A percentile compares a stretch with the other conserved stretches of the same genome.
These are phyloP conservation scores for Hymenoscyphus salicellus DNA, from an alignment of 2,329 filamentous ascomycete genomes.

Conservation along the genomic window DNA sequence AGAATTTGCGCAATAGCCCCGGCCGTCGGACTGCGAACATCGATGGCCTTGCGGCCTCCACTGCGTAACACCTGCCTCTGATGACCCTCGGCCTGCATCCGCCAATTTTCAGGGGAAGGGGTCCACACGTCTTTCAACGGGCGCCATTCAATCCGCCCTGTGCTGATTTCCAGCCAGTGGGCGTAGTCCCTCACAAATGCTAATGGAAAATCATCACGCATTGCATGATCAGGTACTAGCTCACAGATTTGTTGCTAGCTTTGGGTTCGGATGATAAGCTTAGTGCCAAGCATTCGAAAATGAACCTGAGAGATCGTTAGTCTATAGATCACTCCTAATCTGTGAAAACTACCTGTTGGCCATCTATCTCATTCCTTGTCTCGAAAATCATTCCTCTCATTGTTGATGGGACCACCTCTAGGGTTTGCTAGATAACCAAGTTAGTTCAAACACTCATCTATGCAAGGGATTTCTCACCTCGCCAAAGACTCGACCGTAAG, in stretches of 20 bases:
- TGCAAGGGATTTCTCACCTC: constrained; percentile 10
- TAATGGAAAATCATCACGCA: constrained; percentile 18
- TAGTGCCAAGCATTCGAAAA: constrained; percentile 27
- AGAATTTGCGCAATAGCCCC: constrained; percentile 36
- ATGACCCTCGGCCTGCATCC: constrained; percentile 8
- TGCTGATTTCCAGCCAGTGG: constrained; percentile 17
- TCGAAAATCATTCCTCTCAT: constrained; percentile 39
- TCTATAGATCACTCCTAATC: not conserved
- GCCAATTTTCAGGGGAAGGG: constrained; percentile 31
- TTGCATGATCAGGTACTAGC: constrained; percentile 13
- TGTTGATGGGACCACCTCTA: constrained; percentile 38
- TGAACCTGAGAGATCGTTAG: constrained; percentile 34
- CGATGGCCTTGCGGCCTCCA: constrained; percentile 33
- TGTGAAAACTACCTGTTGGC: constrained; percentile 30
- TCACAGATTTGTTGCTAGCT: constrained; percentile 15
- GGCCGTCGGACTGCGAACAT: constrained; percentile 38
- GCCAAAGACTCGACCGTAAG: constrained; percentile 23
- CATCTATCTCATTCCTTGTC: constrained; percentile 29
- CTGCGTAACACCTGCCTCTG: constrained; percentile 20
- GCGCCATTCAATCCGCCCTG: constrained; percentile 24
- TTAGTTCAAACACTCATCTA: constrained; percentile 5
- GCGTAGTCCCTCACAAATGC: constrained; percentile 18
- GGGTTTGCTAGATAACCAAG: constrained; percentile 12
- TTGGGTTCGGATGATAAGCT: constrained; percentile 34
- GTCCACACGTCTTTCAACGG: constrained; percentile 32